phyloP scores from a whole-genome alignment of 805 yeast genomes.

The Ogataea henricii region DNA sequence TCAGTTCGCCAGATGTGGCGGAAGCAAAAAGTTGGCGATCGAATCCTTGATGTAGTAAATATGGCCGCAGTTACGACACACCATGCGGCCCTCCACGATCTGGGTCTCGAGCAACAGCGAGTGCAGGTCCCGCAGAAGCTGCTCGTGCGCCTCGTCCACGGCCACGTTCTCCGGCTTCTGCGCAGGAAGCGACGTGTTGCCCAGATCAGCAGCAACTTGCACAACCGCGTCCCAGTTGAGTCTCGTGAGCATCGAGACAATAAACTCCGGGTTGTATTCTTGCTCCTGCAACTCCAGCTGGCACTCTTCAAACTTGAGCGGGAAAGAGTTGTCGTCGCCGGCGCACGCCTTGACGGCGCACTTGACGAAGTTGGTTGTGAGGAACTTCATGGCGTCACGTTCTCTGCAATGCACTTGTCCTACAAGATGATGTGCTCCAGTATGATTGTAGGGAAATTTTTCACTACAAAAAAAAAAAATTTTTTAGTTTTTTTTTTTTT shows the following conservation, averaged over 20 bases:
- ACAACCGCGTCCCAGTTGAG: conserved; percentile 87
- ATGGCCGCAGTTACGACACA: conserved; percentile 83
- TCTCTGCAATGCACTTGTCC: neutral
- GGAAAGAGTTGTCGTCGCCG: conserved; percentile 73
- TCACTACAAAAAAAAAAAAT: neutral
- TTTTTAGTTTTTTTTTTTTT: conserved; percentile 1
- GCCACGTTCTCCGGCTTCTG: conserved; percentile 57
- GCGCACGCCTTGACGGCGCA: conserved; percentile 88
- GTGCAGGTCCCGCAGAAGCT: conserved; percentile 74
- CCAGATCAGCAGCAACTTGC: conserved; percentile 73
- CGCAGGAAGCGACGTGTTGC: conserved; percentile 61
- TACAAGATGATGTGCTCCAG: neutral
- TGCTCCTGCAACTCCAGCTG: conserved; percentile 73
- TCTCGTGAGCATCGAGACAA: conserved; percentile 73
- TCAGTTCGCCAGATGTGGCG: conserved; percentile 79
- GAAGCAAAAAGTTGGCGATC: conserved; percentile 89
- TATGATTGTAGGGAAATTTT: neutral
- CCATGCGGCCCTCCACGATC: conserved; percentile 86
- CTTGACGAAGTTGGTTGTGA: conserved; percentile 94
- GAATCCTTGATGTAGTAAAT: conserved; percentile 87
- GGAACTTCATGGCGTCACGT: conserved; percentile 66
- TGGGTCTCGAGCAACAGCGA: conserved; percentile 79
- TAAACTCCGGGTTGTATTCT: conserved; percentile 82
- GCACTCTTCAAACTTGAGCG: conserved; percentile 69
- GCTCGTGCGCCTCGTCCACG: conserved; percentile 49